Evolutionary conservation across 129 eudicot genomes (phyloP), one percentile per base, ranked within the genome.

Genomic region (Sambucus nigra): DNA sequence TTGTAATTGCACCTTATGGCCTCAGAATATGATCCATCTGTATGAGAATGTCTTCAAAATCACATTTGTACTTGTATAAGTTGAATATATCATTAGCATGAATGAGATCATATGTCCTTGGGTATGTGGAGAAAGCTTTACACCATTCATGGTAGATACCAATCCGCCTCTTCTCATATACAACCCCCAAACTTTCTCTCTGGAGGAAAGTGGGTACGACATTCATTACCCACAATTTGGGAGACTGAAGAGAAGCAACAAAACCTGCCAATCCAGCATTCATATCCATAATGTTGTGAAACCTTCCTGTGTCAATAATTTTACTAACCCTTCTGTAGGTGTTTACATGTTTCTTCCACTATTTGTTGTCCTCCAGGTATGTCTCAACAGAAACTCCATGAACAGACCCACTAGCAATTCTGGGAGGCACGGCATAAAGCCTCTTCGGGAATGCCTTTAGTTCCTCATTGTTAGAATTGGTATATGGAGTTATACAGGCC

Each of bases 91-190:
- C 94, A 73, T 68, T 85, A 24, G 94, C 99, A 72, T 91, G 99
- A 70, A 91, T 91, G 49, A 91, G 94, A 35, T 88, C 97, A 13
- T 88, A 88, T 6, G 97, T 88, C 58, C 97, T 80, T 27, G 97
- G 97, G 73, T 84, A 88, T n/a, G 95, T 88, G 18, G 97, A 88
- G 72, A 88, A 88, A 41, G 69, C 97, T 64, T 88, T 95, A 76
- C 97, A 91, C 95, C 95, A 86, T 65, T 91, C 94, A 38, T 91
- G 99, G 60, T 91, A 91, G 74, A 91, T 91, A 42, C 99, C 99
- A 60, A 82, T 86, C 67, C 86, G 75, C 14, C 99, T 95, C 47
- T 95, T 79, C 66, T 91, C 99, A 24, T 63, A 91, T 35, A 91
- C 23, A 51, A 77, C 99, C 26, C 99, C 99, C 19, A 85, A 76